These are phyloP conservation scores for Naganishia friedmannii DNA, from an alignment of 768 basidiomycete species.

Conservation along the genomic window DNA sequence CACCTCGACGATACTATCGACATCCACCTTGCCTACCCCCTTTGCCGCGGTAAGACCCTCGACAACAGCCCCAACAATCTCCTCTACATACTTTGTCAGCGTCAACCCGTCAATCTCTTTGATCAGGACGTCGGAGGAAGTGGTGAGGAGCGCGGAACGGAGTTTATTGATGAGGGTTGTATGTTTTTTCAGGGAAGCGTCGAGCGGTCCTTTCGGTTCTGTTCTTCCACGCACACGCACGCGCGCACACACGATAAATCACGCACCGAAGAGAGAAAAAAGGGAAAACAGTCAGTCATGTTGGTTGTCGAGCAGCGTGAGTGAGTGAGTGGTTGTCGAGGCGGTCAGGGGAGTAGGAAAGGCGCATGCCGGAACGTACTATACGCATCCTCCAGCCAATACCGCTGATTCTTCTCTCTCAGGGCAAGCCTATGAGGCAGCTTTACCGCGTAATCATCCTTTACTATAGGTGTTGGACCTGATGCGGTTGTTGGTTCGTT, in stretches of 20 bases:
- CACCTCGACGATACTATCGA: slow-evolving; percentile 90
- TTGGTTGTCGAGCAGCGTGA: too few species aligned
- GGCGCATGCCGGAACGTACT: too few species aligned
- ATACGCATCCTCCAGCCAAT: slow-evolving; percentile 46
- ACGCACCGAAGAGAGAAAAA: not conserved
- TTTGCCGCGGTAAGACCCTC: slow-evolving; percentile 64
- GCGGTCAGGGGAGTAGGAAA: too few species aligned
- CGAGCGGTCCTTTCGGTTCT: slow-evolving; percentile 71
- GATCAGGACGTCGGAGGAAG: slow-evolving; percentile 67
- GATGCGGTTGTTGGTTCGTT: not conserved
- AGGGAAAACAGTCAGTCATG: too few species aligned
- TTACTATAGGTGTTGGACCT: slow-evolving; percentile 20
- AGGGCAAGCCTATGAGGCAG: slow-evolving; percentile 39
- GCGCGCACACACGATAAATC: not conserved
- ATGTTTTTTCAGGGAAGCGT: slow-evolving; percentile 93
- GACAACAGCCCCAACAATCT: slow-evolving; percentile 78
- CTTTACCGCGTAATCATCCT: slow-evolving; percentile 49
- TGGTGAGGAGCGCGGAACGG: slow-evolving; percentile 66
- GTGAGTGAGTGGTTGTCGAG: too few species aligned
- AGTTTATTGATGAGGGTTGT: slow-evolving; percentile 93
- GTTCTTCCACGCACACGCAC: too few species aligned
- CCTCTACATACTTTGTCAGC: slow-evolving; percentile 92
- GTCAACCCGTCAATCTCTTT: slow-evolving; percentile 88
- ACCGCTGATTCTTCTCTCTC: slow-evolving; percentile 43
- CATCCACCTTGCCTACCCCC: slow-evolving; percentile 74